Conservation (phyloP, 2,329 filamentous ascomycete species). For the Domatiomyces catenatus region DNA sequence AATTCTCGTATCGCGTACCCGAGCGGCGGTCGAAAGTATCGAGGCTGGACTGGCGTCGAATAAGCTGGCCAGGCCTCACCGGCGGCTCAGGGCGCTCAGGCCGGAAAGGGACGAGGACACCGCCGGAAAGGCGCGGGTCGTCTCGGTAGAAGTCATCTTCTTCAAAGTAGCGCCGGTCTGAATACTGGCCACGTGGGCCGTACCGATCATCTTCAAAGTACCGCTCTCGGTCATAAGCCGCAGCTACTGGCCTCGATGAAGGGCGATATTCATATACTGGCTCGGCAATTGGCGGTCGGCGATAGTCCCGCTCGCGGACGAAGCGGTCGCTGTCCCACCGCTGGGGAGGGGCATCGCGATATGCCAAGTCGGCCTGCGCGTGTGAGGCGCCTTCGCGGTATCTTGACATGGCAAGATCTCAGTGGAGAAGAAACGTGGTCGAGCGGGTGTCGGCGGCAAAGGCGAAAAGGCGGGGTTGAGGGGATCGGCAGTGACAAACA, state of each 20-base stretch:
- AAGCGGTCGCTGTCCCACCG: conserved; percentile 29
- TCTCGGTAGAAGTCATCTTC: conserved; percentile 22
- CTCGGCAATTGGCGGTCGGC: conserved; percentile 21
- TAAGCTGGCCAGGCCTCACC: conserved; percentile 47
- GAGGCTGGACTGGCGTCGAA: conserved; percentile 73
- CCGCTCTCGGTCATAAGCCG: conserved; percentile 26
- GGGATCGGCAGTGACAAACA: too few relatives aligned
- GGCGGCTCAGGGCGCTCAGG: conserved; percentile 34
- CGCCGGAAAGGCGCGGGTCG: conserved; percentile 29
- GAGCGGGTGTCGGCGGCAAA: neutral
- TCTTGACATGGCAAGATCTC: conserved; percentile 10
- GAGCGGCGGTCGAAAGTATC: conserved; percentile 78
- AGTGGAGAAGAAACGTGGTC: conserved; percentile 1
- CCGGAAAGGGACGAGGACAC: conserved; percentile 41
- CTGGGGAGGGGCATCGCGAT: conserved; percentile 15
- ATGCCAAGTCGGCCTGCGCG: conserved; percentile 13
- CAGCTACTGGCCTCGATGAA: conserved; percentile 19
- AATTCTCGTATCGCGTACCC: conserved; percentile 33
- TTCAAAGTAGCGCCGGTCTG: conserved; percentile 24
- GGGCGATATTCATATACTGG: conserved; percentile 17
- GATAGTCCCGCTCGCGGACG: conserved; percentile 29
- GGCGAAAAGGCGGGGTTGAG: too few relatives aligned
- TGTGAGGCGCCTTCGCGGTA: conserved; percentile 12
- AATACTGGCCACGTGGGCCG: conserved; percentile 27
- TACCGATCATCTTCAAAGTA: conserved; percentile 28